A percentile compares a stretch with the other conserved stretches of the same genome.
These are phyloP conservation scores for Fusarium albosuccineum DNA, from an alignment of 2,329 filamentous ascomycete species.

Conservation along the genomic window DNA sequence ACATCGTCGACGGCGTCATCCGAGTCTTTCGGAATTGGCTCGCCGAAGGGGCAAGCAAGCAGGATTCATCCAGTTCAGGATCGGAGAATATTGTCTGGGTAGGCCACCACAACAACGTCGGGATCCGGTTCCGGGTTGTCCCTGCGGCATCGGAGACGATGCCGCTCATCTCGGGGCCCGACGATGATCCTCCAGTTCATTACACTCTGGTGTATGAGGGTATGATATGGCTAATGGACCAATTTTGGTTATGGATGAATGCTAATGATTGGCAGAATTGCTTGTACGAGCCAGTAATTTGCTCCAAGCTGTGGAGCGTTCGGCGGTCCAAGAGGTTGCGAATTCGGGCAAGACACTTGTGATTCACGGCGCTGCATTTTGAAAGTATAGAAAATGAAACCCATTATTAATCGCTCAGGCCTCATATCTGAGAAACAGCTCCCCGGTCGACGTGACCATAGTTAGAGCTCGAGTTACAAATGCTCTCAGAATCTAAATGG, in stretches of 20 bases:
- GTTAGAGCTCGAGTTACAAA: no score
- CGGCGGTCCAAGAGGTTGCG: conserved; percentile 69
- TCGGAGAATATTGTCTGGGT: conserved; percentile 73
- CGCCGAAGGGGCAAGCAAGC: conserved; percentile 52
- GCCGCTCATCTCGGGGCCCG: conserved; percentile 67
- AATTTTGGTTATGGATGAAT: rapidly evolving
- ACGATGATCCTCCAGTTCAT: conserved; percentile 75
- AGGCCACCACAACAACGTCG: conserved; percentile 72
- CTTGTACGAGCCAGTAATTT: conserved; percentile 74
- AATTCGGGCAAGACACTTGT: conserved; percentile 76
- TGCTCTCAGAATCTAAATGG: no score
- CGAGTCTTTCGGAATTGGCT: conserved; percentile 82
- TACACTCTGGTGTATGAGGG: conserved; percentile 81
- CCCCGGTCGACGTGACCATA: no score
- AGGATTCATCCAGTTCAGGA: not conserved
- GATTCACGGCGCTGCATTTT: conserved; percentile 62
- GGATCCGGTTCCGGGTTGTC: conserved; percentile 74
- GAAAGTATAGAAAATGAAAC: not conserved
- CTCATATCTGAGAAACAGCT: no score
- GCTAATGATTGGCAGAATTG: conserved; percentile 65
- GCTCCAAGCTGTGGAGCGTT: conserved; percentile 74
- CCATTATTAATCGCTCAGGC: no score
- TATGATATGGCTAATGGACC: conserved; percentile 52
- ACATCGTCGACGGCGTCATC: conserved; percentile 75
- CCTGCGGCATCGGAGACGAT: conserved; percentile 52